Percentiles rank a stretch among this genome's conserved stretches.
Evolutionary conservation across 1,139 yeast species (phyloP).

Genomic region (Schwanniomyces etchellsii): DNA sequence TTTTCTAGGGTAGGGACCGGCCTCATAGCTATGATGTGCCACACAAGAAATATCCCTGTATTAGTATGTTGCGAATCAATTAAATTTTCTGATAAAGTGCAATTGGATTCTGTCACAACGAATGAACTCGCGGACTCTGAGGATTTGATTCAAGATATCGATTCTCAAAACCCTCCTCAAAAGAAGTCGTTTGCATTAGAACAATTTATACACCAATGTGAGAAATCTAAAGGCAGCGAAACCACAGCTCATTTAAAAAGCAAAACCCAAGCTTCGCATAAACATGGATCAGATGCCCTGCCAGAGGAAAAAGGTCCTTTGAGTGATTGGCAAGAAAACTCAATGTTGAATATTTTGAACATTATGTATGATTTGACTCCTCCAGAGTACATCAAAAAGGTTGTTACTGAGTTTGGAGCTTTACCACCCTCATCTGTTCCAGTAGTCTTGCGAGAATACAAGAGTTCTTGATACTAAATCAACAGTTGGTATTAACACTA

Average conservation of each 20-base stretch:
- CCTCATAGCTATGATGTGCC: constrained; percentile 85
- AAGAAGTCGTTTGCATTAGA: constrained; percentile 63
- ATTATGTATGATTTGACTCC: constrained; percentile 94
- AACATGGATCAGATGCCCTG: background rate
- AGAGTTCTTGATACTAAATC: constrained; percentile 34
- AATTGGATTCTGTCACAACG: constrained; percentile 87
- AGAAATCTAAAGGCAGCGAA: constrained; percentile 17
- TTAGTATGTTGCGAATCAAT: constrained; percentile 93
- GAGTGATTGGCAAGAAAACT: constrained; percentile 58
- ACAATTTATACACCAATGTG: constrained; percentile 49
- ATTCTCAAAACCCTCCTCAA: constrained; percentile 48
- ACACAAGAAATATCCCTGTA: constrained; percentile 85
- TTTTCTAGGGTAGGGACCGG: constrained; percentile 96
- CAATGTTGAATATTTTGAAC: constrained; percentile 68
- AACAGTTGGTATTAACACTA: background rate
- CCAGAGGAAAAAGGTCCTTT: constrained; percentile 27
- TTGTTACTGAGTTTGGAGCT: constrained; percentile 93
- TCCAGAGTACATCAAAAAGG: constrained; percentile 87
- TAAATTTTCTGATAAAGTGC: constrained; percentile 93
- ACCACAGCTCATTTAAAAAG: constrained; percentile 9
- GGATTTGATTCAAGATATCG: constrained; percentile 50
- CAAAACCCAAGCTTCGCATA: constrained; percentile 6
- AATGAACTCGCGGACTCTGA: constrained; percentile 90
- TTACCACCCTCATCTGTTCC: constrained; percentile 97
- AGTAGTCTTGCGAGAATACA: constrained; percentile 89